phyloP scores from a whole-genome alignment of 352 stramenopile species.

The Phytophthora cactorum region DNA sequence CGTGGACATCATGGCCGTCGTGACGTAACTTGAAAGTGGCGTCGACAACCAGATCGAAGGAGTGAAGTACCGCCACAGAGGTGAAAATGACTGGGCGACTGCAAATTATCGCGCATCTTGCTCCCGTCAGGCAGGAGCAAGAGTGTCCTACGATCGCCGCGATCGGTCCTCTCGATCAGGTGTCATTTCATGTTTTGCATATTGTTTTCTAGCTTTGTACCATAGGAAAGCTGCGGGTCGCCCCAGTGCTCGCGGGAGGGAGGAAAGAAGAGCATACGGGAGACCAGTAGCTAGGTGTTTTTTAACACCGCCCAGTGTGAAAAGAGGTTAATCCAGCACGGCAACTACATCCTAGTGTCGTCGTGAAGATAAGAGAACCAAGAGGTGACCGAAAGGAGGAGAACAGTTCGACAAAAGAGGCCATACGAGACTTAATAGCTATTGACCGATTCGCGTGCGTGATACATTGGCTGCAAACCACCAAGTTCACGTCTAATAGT shows the following conservation, averaged over 20 bases:
- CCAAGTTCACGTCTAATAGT: conserved; percentile 1
- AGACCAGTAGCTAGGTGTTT: conserved; percentile 77
- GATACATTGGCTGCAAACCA: not conserved
- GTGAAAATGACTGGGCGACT: conserved; percentile 19
- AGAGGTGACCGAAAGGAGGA: conserved; percentile 8
- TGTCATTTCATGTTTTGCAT: conserved; percentile 48
- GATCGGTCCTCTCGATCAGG: conserved; percentile 30
- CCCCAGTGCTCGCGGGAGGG: conserved; percentile 11
- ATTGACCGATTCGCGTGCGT: conserved; percentile 19
- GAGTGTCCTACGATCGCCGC: conserved; percentile 18
- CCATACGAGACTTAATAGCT: conserved; percentile 1
- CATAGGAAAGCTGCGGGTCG: conserved; percentile 53
- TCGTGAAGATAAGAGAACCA: not conserved
- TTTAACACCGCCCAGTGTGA: conserved; percentile 80
- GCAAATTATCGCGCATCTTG: conserved; percentile 22
- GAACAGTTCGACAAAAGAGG: conserved; percentile 1
- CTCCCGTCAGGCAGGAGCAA: conserved; percentile 38
- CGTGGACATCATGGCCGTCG: conserved; percentile 89
- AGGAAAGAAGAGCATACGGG: conserved; percentile 21
- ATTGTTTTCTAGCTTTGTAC: conserved; percentile 67
- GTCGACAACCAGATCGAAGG: conserved; percentile 34
- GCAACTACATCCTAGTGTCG: no score
- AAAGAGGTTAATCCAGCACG: conserved; percentile 28
- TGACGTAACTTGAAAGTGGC: conserved; percentile 59
- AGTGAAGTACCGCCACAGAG: conserved; percentile 14